Percentiles rank a stretch among this genome's conserved stretches.
These are phyloP conservation scores for Arabidopsis hybrid DNA, from an alignment of 441 rosid genomes.

Conservation along the genomic window DNA sequence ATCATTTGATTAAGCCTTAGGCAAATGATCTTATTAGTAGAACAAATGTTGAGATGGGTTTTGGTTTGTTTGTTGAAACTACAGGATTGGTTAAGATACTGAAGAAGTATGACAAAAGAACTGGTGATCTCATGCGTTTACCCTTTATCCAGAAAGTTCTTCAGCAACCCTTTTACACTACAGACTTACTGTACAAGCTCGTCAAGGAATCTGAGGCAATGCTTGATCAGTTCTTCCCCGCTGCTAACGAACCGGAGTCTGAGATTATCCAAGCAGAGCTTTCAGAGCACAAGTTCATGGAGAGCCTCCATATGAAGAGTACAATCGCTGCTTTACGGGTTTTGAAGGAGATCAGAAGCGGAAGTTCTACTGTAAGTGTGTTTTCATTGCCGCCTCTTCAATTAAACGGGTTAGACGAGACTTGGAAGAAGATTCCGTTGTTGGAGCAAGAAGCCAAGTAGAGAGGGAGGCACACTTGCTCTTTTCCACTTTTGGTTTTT, in stretches of 20 bases:
- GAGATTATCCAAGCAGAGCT: slow-evolving; percentile 52
- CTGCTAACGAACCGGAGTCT: slow-evolving; percentile 34
- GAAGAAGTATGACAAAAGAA: slow-evolving; percentile 79
- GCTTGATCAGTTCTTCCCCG: slow-evolving; percentile 60
- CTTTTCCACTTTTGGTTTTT: slow-evolving; percentile 13
- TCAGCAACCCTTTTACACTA: slow-evolving; percentile 77
- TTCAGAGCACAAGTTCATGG: slow-evolving; percentile 59
- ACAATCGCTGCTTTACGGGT: slow-evolving; percentile 69
- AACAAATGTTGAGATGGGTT: not conserved
- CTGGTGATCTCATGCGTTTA: slow-evolving; percentile 59
- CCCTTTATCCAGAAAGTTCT: slow-evolving; percentile 63
- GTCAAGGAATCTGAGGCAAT: slow-evolving; percentile 63
- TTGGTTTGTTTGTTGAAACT: not conserved
- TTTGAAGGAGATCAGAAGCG: slow-evolving; percentile 72
- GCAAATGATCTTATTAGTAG: not conserved
- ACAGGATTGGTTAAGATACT: slow-evolving; percentile 74
- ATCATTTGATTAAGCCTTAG: not conserved
- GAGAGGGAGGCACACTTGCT: not conserved
- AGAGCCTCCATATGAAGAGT: slow-evolving; percentile 75
- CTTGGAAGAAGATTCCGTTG: slow-evolving; percentile 66
- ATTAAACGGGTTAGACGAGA: slow-evolving; percentile 54
- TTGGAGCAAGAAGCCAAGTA: slow-evolving; percentile 70
- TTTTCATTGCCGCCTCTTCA: slow-evolving; percentile 86
- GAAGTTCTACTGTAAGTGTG: slow-evolving; percentile 77
- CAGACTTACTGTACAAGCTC: slow-evolving; percentile 72